These are phyloP conservation scores for Colletotrichum caudatum DNA, from an alignment of 2,329 filamentous ascomycete genomes.

Conservation along the genomic window DNA sequence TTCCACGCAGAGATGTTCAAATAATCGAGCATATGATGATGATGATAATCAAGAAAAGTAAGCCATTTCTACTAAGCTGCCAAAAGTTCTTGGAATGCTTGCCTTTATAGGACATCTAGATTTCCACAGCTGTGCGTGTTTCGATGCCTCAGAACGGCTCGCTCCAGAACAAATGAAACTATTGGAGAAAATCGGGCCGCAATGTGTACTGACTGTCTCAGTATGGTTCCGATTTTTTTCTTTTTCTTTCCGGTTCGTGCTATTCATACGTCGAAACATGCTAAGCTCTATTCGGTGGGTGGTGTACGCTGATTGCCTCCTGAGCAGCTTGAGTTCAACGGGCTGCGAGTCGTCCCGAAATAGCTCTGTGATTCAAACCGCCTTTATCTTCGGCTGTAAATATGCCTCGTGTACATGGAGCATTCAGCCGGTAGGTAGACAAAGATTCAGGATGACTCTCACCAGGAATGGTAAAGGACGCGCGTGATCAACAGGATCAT, in stretches of 20 bases:
- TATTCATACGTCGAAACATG: not conserved
- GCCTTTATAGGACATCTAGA: not conserved
- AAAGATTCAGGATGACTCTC: too few species aligned
- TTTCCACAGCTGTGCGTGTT: not conserved
- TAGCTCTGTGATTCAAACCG: too few species aligned
- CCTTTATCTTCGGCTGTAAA: too few species aligned
- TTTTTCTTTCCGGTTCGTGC: not conserved
- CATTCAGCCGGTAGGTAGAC: not conserved
- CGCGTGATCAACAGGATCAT: not conserved
- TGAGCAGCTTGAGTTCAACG: not conserved
- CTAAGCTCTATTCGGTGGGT: not conserved
- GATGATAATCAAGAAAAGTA: not conserved
- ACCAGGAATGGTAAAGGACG: not conserved
- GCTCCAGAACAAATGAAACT: not conserved
- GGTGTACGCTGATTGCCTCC: not conserved
- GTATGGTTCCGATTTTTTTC: too few species aligned
- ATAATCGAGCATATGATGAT: too few species aligned
- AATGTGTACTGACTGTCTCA: not conserved
- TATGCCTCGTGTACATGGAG: too few species aligned
- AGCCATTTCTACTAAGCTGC: rapidly evolving
- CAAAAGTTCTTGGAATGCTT: not conserved
- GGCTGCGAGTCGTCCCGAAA: not conserved
- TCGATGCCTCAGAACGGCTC: not conserved
- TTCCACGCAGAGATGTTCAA: not conserved
- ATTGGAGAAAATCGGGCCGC: not conserved